phyloP scores from a whole-genome alignment of 495 filamentous ascomycete species.

The Aspergillus nidulans region DNA sequence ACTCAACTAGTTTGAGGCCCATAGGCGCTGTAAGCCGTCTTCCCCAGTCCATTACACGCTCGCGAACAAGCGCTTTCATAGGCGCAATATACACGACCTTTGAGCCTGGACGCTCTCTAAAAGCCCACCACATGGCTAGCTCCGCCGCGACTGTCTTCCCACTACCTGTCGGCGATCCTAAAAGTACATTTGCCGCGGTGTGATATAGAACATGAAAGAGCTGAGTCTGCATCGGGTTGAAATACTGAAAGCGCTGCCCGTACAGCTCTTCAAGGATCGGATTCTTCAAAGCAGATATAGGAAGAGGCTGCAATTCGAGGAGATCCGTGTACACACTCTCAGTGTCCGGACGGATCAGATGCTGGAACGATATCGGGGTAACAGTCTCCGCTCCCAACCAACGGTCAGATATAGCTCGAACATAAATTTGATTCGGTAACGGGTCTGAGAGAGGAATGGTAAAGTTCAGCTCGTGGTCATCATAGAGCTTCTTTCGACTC shows the following conservation, averaged over 20 bases:
- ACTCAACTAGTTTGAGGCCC: constrained; percentile 86
- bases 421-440: constrained; percentile 89
- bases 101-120: constrained; percentile 88
- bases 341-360: constrained; percentile 94
- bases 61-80: constrained; percentile 97
- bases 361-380: constrained; percentile 91
- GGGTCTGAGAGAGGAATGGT: constrained; percentile 94
- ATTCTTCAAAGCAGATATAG: constrained; percentile 84
- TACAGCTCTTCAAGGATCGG: constrained; percentile 84
- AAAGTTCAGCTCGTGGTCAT: constrained; percentile 95
- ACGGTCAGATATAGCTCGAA: constrained; percentile 87
- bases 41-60: constrained; percentile 94
- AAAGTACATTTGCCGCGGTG: constrained; percentile 81
- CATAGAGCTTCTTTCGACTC: constrained; percentile 78
- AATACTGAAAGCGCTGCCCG: constrained; percentile 81
- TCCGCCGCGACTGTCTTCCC: constrained; percentile 96
- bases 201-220: constrained; percentile 96
- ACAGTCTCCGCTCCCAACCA: constrained; percentile 99
- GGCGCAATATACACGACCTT: constrained; percentile 99
- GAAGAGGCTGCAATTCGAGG: constrained; percentile 84
- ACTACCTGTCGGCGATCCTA: constrained; percentile 95
- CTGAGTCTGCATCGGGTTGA: constrained; percentile 99
- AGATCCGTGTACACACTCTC: constrained; percentile 96
- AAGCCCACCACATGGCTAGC: constrained; percentile 99
- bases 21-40: constrained; percentile 76